phyloP scores from a whole-genome alignment of 371 early-diverging fungal genomes.

The Apophysomyces ossiformis region DNA sequence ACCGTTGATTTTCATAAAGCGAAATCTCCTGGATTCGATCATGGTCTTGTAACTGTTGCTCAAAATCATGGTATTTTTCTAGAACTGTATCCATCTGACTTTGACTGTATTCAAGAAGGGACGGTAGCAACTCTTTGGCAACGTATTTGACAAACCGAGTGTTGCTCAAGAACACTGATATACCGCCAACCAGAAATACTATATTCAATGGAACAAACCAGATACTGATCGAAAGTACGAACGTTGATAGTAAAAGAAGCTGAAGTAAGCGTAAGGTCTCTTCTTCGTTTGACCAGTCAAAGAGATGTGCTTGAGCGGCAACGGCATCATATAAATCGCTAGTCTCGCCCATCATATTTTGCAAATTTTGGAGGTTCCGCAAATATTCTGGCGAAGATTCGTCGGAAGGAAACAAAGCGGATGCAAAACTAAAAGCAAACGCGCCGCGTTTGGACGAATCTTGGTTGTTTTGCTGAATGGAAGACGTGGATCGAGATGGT shows the following conservation, averaged over 20 bases:
- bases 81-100: slow-evolving; percentile 15
- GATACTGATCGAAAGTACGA: slow-evolving; percentile 20
- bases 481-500: slow-evolving; percentile 3
- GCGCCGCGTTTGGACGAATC: not conserved
- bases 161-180: slow-evolving; percentile 38
- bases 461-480: slow-evolving; percentile 8
- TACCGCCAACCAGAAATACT: slow-evolving; percentile 32
- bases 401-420: slow-evolving; percentile 36
- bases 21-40: slow-evolving; percentile 30
- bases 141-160: slow-evolving; percentile 46
- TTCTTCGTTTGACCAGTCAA: slow-evolving; percentile 47
- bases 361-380: slow-evolving; percentile 47
- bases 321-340: slow-evolving; percentile 42
- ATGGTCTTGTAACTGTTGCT: slow-evolving; percentile 33
- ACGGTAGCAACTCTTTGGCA: slow-evolving; percentile 36
- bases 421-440: slow-evolving; percentile 22
- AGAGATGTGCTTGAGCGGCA: slow-evolving; percentile 27
- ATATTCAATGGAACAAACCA: slow-evolving; percentile 41
- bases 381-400: slow-evolving; percentile 52
- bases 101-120: slow-evolving; percentile 29
- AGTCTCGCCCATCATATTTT: slow-evolving; percentile 57
- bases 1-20: slow-evolving; percentile 52
- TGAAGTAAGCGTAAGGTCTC: slow-evolving; percentile 43
- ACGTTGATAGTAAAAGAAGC: slow-evolving; percentile 25
- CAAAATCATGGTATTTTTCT: slow-evolving; percentile 25